Conservation (phyloP, 768 basidiomycete genomes). For the Podaxis sp. region DNA sequence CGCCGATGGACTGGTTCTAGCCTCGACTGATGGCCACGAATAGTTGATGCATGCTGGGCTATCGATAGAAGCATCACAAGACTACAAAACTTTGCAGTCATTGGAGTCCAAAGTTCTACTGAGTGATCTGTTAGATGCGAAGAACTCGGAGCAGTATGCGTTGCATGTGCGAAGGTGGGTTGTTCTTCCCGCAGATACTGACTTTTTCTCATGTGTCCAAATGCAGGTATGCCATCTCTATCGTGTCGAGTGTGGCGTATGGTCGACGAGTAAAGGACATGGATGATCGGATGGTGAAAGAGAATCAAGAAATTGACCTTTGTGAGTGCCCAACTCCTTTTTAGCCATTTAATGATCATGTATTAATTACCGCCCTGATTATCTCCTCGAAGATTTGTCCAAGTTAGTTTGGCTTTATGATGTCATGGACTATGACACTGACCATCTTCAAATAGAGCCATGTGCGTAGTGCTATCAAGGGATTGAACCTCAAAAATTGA, state of each 20-base stretch:
- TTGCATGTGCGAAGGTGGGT: conserved; percentile 23
- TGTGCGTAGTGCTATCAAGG: background rate
- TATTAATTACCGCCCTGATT: conserved; percentile 1
- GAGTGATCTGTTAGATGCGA: conserved; percentile 21
- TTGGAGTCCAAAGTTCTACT: conserved; percentile 24
- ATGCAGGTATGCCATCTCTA: conserved; percentile 25
- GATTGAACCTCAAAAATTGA: background rate
- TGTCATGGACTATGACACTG: background rate
- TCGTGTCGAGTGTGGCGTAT: conserved; percentile 25
- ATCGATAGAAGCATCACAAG: conserved; percentile 24
- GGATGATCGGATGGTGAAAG: conserved; percentile 23
- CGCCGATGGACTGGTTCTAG: conserved; percentile 10
- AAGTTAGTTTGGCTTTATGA: conserved; percentile 1
- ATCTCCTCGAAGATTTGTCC: conserved; percentile 10
- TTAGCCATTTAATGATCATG: background rate
- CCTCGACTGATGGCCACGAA: conserved; percentile 1
- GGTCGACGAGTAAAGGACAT: conserved; percentile 25
- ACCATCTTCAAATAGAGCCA: background rate
- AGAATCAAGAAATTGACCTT: conserved; percentile 23
- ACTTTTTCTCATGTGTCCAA: conserved; percentile 14
- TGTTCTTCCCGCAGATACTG: background rate
- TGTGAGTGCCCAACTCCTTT: conserved; percentile 19
- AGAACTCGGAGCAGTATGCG: conserved; percentile 15
- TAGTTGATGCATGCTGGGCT: conserved; percentile 28
- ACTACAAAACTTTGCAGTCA: conserved; percentile 25